Conservation (phyloP, 73 alveolate species). For the Paraurostyla sp. region DNA sequence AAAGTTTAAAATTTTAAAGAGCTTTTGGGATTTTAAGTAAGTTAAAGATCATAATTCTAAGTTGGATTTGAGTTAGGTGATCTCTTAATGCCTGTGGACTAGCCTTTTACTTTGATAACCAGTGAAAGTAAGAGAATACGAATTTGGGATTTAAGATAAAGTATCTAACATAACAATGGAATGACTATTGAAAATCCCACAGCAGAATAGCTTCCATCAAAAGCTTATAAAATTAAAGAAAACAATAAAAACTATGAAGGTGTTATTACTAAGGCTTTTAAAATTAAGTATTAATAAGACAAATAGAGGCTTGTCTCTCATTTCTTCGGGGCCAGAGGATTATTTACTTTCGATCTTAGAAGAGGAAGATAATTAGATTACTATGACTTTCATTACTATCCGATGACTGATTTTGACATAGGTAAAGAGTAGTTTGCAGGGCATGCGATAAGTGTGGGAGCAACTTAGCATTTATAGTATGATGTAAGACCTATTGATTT, state of each 20-base stretch:
- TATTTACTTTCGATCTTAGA: constrained; percentile 67
- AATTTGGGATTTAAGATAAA: constrained; percentile 72
- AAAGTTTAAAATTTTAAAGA: constrained; percentile 1
- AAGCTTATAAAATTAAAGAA: neutral
- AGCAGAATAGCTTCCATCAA: constrained; percentile 2
- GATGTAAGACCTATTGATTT: constrained; percentile 62
- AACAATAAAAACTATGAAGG: neutral
- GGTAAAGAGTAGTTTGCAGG: constrained; percentile 13
- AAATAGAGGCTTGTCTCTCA: constrained; percentile 37
- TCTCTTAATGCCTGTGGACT: neutral
- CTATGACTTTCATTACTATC: constrained; percentile 75
- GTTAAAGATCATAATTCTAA: neutral
- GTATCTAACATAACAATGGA: neutral
- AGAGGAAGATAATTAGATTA: constrained; percentile 43
- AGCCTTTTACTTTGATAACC: constrained; percentile 56
- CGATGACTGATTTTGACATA: constrained; percentile 61
- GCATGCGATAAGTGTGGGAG: constrained; percentile 33
- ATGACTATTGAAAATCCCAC: neutral
- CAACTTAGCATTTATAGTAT: constrained; percentile 35
- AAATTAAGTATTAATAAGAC: constrained; percentile 21
- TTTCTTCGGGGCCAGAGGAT: constrained; percentile 72
- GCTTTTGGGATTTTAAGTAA: neutral
- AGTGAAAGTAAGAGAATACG: constrained; percentile 67
- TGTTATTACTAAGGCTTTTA: constrained; percentile 47
- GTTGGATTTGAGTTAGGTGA: constrained; percentile 46